Conservation (phyloP, 148 eudicot genomes). For the Nyssa sinensis region DNA sequence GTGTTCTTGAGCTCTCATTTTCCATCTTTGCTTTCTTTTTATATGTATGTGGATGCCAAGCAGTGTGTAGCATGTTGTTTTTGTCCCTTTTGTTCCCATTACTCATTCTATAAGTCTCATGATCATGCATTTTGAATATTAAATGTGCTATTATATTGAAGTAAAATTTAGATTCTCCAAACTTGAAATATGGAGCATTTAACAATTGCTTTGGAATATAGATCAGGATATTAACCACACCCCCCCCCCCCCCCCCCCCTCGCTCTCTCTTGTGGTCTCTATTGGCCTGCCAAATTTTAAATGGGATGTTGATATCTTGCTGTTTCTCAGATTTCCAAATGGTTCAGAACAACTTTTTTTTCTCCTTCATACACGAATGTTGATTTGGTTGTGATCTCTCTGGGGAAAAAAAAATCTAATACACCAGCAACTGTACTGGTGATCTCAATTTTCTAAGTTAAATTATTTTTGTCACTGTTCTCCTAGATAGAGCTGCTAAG, state of each 20-base stretch:
- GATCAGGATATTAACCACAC: neutral
- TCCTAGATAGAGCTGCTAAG: neutral
- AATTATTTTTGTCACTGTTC: neutral
- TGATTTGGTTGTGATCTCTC: neutral
- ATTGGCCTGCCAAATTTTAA: too few species aligned
- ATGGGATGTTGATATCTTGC: neutral
- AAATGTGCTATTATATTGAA: neutral
- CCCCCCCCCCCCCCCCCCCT: neutral
- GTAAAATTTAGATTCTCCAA: neutral
- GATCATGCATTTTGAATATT: constrained; percentile 6
- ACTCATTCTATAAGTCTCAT: neutral
- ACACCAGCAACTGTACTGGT: neutral
- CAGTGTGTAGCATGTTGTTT: neutral
- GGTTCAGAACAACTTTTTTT: neutral
- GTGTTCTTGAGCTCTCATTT: constrained; percentile 8
- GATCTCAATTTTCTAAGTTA: neutral
- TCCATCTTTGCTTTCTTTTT: neutral
- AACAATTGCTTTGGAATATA: neutral
- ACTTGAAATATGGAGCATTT: neutral
- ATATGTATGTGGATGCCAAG: neutral
- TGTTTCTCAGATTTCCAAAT: neutral
- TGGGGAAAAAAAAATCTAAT: neutral
- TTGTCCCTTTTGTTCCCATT: neutral
- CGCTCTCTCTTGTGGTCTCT: neutral
- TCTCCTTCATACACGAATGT: neutral